Evolutionary conservation across 2,329 filamentous ascomycete genomes (phyloP).

Genomic region (Teratosphaeria pseudoeucalypti): DNA sequence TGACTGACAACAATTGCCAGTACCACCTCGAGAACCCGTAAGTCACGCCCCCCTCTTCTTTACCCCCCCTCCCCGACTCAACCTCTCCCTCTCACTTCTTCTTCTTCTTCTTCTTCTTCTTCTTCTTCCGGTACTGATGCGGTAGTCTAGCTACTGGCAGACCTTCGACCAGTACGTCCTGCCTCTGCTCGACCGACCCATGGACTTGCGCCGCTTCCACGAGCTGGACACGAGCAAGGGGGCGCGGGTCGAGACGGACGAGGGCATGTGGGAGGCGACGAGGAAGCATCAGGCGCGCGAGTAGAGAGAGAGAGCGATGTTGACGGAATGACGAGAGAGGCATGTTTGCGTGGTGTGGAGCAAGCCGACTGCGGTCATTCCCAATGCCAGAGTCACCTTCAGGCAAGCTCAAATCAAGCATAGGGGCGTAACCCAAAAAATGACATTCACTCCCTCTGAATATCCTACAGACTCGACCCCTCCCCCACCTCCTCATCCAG

Average conservation of each 20-base stretch:
- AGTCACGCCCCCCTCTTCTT: not conserved
- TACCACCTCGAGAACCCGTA: constrained; percentile 4
- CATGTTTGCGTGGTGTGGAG: too few relatives aligned
- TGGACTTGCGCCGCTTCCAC: constrained; percentile 59
- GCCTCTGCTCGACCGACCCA: constrained; percentile 55
- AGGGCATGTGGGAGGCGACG: constrained; percentile 23
- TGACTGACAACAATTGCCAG: not conserved
- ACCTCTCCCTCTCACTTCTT: too few relatives aligned
- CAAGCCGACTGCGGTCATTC: too few relatives aligned
- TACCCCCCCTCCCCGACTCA: not conserved
- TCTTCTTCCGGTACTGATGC: not conserved
- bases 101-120: too few relatives aligned
- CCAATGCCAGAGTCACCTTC: too few relatives aligned
- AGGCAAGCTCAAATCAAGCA: too few relatives aligned
- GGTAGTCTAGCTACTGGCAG: constrained; percentile 36
- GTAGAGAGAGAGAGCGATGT: not conserved
- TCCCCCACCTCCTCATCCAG: not conserved
- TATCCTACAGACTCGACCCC: too few relatives aligned
- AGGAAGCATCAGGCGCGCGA: constrained; percentile 24
- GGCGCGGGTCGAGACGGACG: constrained; percentile 25
- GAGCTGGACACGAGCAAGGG: constrained; percentile 50
- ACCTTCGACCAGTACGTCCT: constrained; percentile 66
- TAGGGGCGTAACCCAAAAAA: too few relatives aligned
- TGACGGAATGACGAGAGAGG: too few relatives aligned
- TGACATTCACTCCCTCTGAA: too few relatives aligned